Base-by-base conservation (phyloP, 2,329 filamentous ascomycete genomes). In the Fusarium sulawesiense region DNA sequence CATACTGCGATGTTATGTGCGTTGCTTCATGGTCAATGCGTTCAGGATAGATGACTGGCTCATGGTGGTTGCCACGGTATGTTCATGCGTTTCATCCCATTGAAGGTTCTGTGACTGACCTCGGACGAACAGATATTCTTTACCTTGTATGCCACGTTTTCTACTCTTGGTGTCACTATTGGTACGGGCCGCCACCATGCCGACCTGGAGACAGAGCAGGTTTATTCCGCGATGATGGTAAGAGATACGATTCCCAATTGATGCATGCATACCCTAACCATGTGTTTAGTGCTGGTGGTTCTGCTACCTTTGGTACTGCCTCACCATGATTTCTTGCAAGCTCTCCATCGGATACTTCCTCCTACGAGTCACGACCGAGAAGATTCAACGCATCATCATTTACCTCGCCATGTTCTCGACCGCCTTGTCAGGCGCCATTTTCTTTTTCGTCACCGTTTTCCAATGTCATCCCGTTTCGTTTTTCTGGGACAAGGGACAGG, bases 41-140 rank as follows among this genome's bases (percentile, higher is more conserved):
- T 81, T 81, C 50, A 78, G 79, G 0, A 47, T 64, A 4, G 80
- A 81, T 42, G 80, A 81, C 71, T 80, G 76, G 76, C 60, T 80
- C 12, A 82, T 82, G 80, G 51, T 74, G 2, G 21, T 68, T 25
- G 78, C 79, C 9, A 69, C 73, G 57, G 77, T 79, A 74, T 68
- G 47, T 48, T 27, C 20, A 18, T 18, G 18, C 3, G 14, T 25
- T 40, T 20, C 13, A 12, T 9, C 6, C 3, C 8, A 29, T 48
- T 20, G 68, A 58, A 20, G 78, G 79, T 50, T 48, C 68, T 25
- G 25, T 9, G 18, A 37, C 47, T 50, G 14, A 50, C 14, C 16
- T 75, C 18, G 79, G 75, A 62, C 61, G 64, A 29, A 46, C 73
- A 79, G 18, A 64, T 80, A 9, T 45, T 69, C 1, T 71, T 71